phyloP scores from a whole-genome alignment of 202 grass and related monocot species.

The Sporobolus alterniflorus region DNA sequence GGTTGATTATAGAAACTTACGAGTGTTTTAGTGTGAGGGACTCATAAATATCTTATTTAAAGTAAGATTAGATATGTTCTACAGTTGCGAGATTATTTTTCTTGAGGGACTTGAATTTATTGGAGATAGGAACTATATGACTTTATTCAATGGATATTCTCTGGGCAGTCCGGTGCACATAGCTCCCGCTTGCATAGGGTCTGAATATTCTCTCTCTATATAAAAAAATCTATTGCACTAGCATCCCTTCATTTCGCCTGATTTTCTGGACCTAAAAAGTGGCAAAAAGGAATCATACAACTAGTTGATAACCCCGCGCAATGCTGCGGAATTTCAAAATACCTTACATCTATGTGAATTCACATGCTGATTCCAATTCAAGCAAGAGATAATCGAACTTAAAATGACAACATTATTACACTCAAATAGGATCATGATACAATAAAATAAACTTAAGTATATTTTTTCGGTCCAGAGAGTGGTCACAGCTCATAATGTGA shows the following conservation, averaged over 20 bases:
- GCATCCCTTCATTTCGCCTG: conserved; percentile 13
- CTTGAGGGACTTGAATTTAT: neutral
- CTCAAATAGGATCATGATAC: too few species aligned
- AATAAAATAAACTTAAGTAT: too few species aligned
- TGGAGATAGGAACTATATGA: neutral
- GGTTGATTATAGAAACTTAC: neutral
- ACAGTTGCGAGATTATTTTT: neutral
- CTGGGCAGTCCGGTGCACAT: too few species aligned
- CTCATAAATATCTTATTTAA: neutral
- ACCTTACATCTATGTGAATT: too few species aligned
- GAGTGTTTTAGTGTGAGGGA: neutral
- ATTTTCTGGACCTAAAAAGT: conserved; percentile 2
- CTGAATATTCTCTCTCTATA: neutral
- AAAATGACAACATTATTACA: too few species aligned
- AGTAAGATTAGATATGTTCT: neutral
- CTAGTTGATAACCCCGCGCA: too few species aligned
- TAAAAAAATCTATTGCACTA: neutral
- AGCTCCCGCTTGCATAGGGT: neutral
- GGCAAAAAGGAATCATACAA: neutral
- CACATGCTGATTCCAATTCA: too few species aligned
- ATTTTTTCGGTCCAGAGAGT: too few species aligned
- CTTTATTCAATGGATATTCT: neutral
- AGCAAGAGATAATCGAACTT: too few species aligned
- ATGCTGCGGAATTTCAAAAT: too few species aligned
- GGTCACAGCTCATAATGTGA: too few species aligned